A percentile compares a stretch with the other conserved stretches of the same genome.
Evolutionary conservation across 495 filamentous ascomycete species (phyloP).

Genomic region (Pseudoneurospora amorphoporcata): DNA sequence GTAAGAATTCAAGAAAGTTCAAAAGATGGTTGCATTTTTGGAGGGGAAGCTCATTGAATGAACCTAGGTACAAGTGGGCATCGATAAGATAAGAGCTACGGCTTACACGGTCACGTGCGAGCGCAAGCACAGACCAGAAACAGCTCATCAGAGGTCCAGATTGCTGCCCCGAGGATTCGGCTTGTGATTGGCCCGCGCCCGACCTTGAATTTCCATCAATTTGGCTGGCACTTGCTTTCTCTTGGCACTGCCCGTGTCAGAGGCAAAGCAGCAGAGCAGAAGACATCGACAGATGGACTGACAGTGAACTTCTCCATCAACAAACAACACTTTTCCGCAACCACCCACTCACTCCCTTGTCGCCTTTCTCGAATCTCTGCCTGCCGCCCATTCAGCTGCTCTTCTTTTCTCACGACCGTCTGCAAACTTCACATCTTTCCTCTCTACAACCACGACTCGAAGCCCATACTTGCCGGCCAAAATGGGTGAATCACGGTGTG

Average conservation of each 20-base stretch:
- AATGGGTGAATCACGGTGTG: slow-evolving; percentile 32
- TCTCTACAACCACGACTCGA: not conserved
- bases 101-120: not conserved
- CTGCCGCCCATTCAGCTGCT: slow-evolving; percentile 5
- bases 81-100: not conserved
- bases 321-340: not conserved
- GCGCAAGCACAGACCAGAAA: not conserved
- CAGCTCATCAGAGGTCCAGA: not conserved
- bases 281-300: not conserved
- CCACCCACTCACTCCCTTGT: not conserved
- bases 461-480: slow-evolving; percentile 14
- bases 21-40: not conserved
- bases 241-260: not conserved
- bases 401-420: not conserved
- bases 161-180: not conserved
- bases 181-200: not conserved
- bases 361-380: slow-evolving; percentile 5
- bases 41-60: not conserved
- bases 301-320: not conserved
- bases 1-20: not conserved
- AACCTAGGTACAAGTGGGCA: not conserved
- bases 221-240: not conserved
- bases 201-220: not conserved
- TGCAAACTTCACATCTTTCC: not conserved
- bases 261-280: not conserved